These are phyloP conservation scores for Solanum pimpinellifolium DNA, from an alignment of 257 asterid genomes.

Conservation along the genomic window DNA sequence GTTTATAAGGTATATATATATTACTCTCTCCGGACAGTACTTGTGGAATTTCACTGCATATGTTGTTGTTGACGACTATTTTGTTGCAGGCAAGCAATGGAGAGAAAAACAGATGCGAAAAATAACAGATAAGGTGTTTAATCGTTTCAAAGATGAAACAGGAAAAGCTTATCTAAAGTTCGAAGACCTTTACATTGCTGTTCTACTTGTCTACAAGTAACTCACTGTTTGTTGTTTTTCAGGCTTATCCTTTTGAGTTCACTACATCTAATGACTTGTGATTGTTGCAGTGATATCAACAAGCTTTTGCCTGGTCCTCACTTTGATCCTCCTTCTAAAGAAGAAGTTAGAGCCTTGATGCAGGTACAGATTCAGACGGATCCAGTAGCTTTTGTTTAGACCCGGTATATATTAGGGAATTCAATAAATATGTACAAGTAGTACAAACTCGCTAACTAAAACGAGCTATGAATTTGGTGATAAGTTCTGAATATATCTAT, in stretches of 20 bases:
- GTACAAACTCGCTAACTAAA: neutral
- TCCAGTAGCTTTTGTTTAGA: neutral
- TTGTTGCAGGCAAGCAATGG: constrained; percentile 67
- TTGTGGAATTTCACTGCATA: neutral
- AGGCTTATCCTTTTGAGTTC: neutral
- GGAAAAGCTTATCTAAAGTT: constrained; percentile 51
- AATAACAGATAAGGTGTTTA: constrained; percentile 53
- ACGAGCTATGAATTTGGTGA: neutral
- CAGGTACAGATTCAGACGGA: constrained; percentile 14
- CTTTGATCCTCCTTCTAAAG: constrained; percentile 84
- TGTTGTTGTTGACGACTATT: neutral
- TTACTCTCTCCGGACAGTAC: neutral
- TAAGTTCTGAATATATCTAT: neutral
- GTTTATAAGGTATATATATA: neutral
- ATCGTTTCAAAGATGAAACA: constrained; percentile 45
- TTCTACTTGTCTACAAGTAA: constrained; percentile 81
- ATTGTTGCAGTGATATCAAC: constrained; percentile 57
- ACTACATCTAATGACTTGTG: neutral
- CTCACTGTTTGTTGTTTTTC: neutral
- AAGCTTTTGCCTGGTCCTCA: constrained; percentile 93
- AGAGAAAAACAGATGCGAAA: constrained; percentile 49
- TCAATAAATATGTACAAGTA: neutral
- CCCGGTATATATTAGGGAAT: neutral
- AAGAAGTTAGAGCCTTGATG: constrained; percentile 45
- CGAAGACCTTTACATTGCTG: constrained; percentile 84